Evolutionary conservation across 1,139 yeast species (phyloP).

Genomic region (Diutina siamensis): DNA sequence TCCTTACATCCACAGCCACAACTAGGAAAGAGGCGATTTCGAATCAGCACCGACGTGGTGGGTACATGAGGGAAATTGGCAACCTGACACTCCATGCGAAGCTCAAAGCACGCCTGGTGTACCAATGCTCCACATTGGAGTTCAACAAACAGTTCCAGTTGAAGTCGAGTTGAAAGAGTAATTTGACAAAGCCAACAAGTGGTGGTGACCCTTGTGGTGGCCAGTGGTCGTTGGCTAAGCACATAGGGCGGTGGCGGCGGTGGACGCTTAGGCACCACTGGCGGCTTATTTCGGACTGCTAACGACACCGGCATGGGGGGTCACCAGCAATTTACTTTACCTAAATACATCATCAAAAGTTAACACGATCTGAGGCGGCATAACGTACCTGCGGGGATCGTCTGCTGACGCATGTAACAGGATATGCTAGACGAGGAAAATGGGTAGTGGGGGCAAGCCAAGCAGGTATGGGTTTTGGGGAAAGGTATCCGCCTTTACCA

Average conservation of each 20-base stretch:
- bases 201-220: neutral
- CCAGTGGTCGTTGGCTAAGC: neutral
- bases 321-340: too few species aligned
- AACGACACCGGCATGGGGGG: too few species aligned
- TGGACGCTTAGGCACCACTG: neutral
- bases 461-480: too few species aligned
- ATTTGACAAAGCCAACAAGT: conserved; percentile 1
- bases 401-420: too few species aligned
- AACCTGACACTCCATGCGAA: neutral
- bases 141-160: neutral
- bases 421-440: too few species aligned
- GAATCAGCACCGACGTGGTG: neutral
- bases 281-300: too few species aligned
- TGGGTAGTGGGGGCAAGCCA: too few species aligned
- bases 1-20: conserved; percentile 1
- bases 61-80: neutral
- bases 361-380: too few species aligned
- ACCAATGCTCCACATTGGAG: neutral
- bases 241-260: conserved; percentile 5
- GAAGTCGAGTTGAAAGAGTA: neutral
- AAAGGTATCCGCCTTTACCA: too few species aligned
- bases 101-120: neutral
- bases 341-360: too few species aligned
- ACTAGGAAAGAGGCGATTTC: neutral
- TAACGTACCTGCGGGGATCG: too few species aligned